These are phyloP conservation scores for Colletotrichum spaethianum DNA, from an alignment of 2,329 filamentous ascomycete species.

Conservation along the genomic window DNA sequence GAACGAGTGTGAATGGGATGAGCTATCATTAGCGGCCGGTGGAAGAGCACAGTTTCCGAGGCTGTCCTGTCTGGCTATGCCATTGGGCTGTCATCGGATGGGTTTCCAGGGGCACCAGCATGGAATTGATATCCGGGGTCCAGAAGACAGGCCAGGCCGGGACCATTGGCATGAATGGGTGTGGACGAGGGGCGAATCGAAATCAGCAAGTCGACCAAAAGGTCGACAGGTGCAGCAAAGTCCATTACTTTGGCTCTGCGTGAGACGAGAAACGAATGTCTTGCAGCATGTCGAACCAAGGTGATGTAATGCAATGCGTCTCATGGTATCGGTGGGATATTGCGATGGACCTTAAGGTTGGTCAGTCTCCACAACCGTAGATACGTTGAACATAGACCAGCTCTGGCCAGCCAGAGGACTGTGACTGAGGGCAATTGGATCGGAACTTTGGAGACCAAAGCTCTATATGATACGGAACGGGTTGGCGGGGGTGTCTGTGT, in stretches of 20 bases:
- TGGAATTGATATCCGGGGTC: constrained; percentile 31
- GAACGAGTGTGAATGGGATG: constrained; percentile 22
- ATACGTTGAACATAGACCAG: constrained; percentile 8
- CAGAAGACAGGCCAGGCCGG: constrained; percentile 28
- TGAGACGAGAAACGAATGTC: constrained; percentile 14
- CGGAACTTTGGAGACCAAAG: constrained; percentile 3
- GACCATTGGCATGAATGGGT: constrained; percentile 19
- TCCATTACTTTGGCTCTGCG: constrained; percentile 6
- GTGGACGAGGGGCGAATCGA: constrained; percentile 32
- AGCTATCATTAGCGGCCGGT: constrained; percentile 34
- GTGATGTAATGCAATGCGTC: constrained; percentile 24
- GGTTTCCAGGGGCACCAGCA: constrained; percentile 20
- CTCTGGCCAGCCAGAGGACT: neutral
- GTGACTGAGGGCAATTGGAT: constrained; percentile 1
- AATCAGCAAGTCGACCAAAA: neutral
- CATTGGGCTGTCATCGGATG: constrained; percentile 31
- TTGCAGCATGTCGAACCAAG: constrained; percentile 12
- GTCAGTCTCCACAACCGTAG: constrained; percentile 19
- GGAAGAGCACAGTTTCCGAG: constrained; percentile 20
- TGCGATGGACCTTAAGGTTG: constrained; percentile 23
- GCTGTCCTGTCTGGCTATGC: constrained; percentile 15
- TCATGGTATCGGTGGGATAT: constrained; percentile 24
- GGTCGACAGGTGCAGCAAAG: constrained; percentile 15
- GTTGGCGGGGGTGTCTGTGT: constrained; percentile 31
- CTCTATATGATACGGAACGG: constrained; percentile 36